Evolutionary conservation across 768 basidiomycete species (phyloP).

Genomic region (Trametes gibbosa): DNA sequence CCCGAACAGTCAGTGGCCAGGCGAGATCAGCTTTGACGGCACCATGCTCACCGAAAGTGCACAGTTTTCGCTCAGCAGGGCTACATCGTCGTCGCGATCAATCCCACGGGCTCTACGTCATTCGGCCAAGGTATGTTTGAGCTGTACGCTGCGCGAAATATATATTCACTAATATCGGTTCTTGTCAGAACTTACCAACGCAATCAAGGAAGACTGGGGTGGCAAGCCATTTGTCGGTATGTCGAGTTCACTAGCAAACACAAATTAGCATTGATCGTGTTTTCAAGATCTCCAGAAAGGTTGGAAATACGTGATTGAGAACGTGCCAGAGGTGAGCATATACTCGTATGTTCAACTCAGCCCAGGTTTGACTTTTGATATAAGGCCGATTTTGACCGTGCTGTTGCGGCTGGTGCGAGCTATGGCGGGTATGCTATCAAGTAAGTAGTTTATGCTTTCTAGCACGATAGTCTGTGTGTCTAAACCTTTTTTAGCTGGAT

Average conservation of each 20-base stretch:
- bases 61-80: conserved; percentile 74
- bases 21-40: not conserved
- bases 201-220: conserved; percentile 79
- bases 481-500: conserved; percentile 66
- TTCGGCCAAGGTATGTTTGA: conserved; percentile 73
- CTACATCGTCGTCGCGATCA: conserved; percentile 84
- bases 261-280: not conserved
- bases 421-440: conserved; percentile 78
- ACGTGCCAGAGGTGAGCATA: conserved; percentile 65
- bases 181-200: conserved; percentile 71
- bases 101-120: conserved; percentile 92
- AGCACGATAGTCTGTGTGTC: not conserved
- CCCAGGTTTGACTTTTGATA: not conserved
- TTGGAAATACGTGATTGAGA: conserved; percentile 65
- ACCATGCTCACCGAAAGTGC: not conserved
- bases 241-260: not conserved
- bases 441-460: conserved; percentile 37
- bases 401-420: conserved; percentile 48
- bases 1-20: conserved; percentile 57
- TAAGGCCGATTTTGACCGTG: conserved; percentile 66
- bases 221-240: conserved; percentile 73
- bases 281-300: conserved; percentile 56
- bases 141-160: no score
- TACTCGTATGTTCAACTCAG: not conserved
- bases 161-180: not conserved